Evolutionary conservation across 2,329 filamentous ascomycete species (phyloP), one percentile per base, ranked within the genome.

Genomic region (Dactylellina leptospora): DNA sequence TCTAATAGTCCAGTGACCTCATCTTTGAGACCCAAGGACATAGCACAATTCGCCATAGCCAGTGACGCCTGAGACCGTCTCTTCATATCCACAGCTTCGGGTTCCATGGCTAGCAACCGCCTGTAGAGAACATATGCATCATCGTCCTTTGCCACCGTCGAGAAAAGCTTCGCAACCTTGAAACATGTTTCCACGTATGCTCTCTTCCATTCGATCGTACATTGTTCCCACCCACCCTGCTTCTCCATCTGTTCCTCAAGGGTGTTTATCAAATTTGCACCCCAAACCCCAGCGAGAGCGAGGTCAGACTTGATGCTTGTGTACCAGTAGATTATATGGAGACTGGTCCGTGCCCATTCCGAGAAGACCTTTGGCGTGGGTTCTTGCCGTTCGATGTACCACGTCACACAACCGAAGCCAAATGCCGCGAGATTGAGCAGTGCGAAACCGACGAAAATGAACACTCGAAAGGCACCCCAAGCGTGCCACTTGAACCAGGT

Each of bases 401-500:
- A 50, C 5, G 56, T 62, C 4, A 48, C 51, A 42, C 58, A 62
- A 18, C 58, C 66, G 25, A 55, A 71, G 50, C 40, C 59, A 38
- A 63, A 62, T n/a, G 53, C 36, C 4, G 36, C n/a, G 30, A 71
- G 50, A 38, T 62, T 63, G 22, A 48, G 20, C n/a, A 71, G 23
- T 13, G 55, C 48, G 66, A 71, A 70, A 9, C 64, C 55, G 13
- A 63, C 42, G 23, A 62, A 62, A 20, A 71, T 56, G 36, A 71
- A 61, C 4, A 71, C 53, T n/a, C 59, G 60, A 27, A 56, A 27
- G 18, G 51, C 38, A 4, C 51, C 50, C 23, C 53, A 58, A 13
- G 53, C 16, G n/a, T 71, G 66, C 66, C 66, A 71, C 54, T 51
- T 58, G 44, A 71, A 47, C 58, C 58, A 71, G 11, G 66, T 71